Conservation (phyloP, 805 yeast genomes). For the Hanseniaspora singularis region DNA sequence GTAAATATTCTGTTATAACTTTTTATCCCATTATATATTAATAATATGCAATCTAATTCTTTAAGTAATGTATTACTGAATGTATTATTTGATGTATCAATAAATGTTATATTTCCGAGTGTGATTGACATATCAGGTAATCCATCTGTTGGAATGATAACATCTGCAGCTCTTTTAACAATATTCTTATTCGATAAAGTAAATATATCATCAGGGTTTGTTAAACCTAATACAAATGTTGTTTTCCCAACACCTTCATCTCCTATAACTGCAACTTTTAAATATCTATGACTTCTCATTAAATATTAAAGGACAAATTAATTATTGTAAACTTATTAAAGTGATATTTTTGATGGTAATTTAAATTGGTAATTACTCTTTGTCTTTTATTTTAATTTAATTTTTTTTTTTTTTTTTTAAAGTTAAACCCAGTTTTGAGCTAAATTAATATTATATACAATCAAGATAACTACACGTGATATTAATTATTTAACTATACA, state of each 20-base stretch:
- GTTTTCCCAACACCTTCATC: slow-evolving; percentile 79
- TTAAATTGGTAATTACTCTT: too few relatives aligned
- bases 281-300: not conserved
- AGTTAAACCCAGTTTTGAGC: too few relatives aligned
- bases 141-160: slow-evolving; percentile 55
- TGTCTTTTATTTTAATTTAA: too few relatives aligned
- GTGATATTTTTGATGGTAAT: not conserved
- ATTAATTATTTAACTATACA: too few relatives aligned
- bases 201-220: slow-evolving; percentile 70
- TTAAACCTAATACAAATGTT: slow-evolving; percentile 62
- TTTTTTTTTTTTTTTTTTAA: too few relatives aligned
- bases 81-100: slow-evolving; percentile 67
- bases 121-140: slow-evolving; percentile 48
- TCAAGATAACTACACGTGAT: too few relatives aligned
- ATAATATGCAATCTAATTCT: slow-evolving; percentile 81
- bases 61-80: slow-evolving; percentile 61
- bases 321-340: too few relatives aligned
- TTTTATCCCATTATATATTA: slow-evolving; percentile 88
- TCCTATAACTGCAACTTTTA: slow-evolving; percentile 78
- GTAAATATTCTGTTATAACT: slow-evolving; percentile 84
- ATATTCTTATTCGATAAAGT: slow-evolving; percentile 70
- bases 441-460: too few relatives aligned
- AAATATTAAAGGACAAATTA: too few relatives aligned
- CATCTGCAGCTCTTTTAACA: not conserved
- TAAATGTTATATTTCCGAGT: slow-evolving; percentile 53